These are phyloP conservation scores for Komagataea norvegica DNA, from an alignment of 1,139 yeast species.

Conservation along the genomic window DNA sequence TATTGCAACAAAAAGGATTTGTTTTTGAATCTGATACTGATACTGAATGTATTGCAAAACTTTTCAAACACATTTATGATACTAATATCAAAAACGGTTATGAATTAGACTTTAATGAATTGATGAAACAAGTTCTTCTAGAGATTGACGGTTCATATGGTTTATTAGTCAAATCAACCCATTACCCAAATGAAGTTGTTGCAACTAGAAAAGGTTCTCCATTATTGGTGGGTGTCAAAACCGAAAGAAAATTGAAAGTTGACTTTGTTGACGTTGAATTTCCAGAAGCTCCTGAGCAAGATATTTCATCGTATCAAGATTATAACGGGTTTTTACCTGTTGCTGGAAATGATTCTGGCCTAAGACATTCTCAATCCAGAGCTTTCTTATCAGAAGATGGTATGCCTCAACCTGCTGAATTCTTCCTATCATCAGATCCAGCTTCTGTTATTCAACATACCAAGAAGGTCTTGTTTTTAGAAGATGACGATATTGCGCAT, in stretches of 20 bases:
- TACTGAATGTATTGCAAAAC: slow-evolving; percentile 95
- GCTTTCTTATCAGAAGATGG: slow-evolving; percentile 92
- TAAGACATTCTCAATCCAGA: slow-evolving; percentile 88
- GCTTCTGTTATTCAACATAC: slow-evolving; percentile 98
- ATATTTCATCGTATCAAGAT: slow-evolving; percentile 25
- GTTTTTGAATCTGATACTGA: slow-evolving; percentile 91
- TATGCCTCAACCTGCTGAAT: slow-evolving; percentile 90
- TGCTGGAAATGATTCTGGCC: slow-evolving; percentile 34
- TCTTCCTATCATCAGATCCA: slow-evolving; percentile 94
- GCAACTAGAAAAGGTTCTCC: slow-evolving; percentile 99
- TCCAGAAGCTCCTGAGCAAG: slow-evolving; percentile 49
- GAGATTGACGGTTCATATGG: slow-evolving; percentile 99
- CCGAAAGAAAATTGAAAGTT: slow-evolving; percentile 90
- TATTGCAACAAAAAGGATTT: slow-evolving; percentile 75
- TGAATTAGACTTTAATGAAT: slow-evolving; percentile 80
- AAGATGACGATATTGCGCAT: slow-evolving; percentile 98
- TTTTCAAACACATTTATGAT: slow-evolving; percentile 88
- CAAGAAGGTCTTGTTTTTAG: slow-evolving; percentile 90
- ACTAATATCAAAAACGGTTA: slow-evolving; percentile 62
- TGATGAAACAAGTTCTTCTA: slow-evolving; percentile 86
- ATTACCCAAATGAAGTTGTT: slow-evolving; percentile 92
- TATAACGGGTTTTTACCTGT: slow-evolving; percentile 22
- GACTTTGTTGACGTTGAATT: slow-evolving; percentile 98
- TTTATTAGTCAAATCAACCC: slow-evolving; percentile 82
- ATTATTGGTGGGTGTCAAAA: slow-evolving; percentile 92